Evolutionary conservation across 2,329 filamentous ascomycete genomes (phyloP), one percentile per base, ranked within the genome.

Genomic region (Alternaria infectoria): DNA sequence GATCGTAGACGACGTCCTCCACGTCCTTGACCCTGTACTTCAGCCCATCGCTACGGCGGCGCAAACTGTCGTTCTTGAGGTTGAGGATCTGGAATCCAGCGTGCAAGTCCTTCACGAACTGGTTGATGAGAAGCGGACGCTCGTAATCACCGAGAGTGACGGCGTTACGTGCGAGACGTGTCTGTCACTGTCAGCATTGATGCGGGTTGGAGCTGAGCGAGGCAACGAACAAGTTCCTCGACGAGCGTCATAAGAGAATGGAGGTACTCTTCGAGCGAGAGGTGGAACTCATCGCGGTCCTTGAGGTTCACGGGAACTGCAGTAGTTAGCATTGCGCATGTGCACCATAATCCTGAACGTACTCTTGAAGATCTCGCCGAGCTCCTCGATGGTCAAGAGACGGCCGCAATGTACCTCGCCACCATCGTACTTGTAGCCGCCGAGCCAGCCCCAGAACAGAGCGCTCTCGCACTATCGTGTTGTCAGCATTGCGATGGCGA

Each of bases 1-100:
- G 83, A 79, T 99, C 96, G 77, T 99, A 99, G 54, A 98, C 95
- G 12, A 99, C 93, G 77, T 98, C 96, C 84, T 99, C 96, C 12
- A 97, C 93, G 79, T 97, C 95, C 86, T 98, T 99, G 75, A 99
- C 93, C 74, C 91, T 91, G 78, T 99, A 99, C 85, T 99, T 99
- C 81, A 99, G 91, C 6, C 91, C 91, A 82, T 99, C 96, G 59
- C 93, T 93, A 66, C 93, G 87, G 83, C 93, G 93, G 63, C 96
- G 88, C 75, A 99, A 82, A 21, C 90, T 89, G 79, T 99, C 96
- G 75, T 99, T 99, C 86, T 98, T 98, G 71, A 99, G 85, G 79
- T 99, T 99, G 70, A 99, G 87, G 70, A 98, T 88, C 86, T 98
- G 96, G 83, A 99, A 99, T 15, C 95, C 96, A 3, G 94, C 93